phyloP scores from a whole-genome alignment of 768 basidiomycete genomes.

The Lactarius hatsudake region DNA sequence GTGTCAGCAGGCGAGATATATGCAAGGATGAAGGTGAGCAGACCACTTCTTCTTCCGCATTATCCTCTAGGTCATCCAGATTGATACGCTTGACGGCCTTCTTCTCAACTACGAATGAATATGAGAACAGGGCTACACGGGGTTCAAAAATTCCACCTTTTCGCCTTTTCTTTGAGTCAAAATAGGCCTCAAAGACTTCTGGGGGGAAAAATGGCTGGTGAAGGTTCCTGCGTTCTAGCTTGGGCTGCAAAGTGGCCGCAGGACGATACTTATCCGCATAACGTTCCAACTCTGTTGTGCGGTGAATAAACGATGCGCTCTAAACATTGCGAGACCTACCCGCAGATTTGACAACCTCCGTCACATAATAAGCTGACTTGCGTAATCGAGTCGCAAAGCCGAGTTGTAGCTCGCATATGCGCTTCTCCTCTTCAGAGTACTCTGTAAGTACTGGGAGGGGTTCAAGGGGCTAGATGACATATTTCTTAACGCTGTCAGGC shows the following conservation, averaged over 20 bases:
- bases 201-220: conserved; percentile 76
- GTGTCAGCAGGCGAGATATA: neutral
- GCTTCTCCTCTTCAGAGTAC: conserved; percentile 60
- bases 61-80: conserved; percentile 25
- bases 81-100: conserved; percentile 21
- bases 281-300: conserved; percentile 59
- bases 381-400: conserved; percentile 64
- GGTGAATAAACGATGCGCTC: neutral
- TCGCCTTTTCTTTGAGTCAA: conserved; percentile 68
- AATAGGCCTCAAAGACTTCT: conserved; percentile 74
- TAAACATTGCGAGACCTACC: conserved; percentile 36
- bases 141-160: conserved; percentile 39
- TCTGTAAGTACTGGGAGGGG: conserved; percentile 67
- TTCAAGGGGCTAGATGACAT: conserved; percentile 52
- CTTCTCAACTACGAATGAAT: conserved; percentile 15
- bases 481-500: conserved; percentile 12
- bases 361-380: conserved; percentile 71
- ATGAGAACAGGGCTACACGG: neutral
- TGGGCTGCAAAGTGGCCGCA: conserved; percentile 55
- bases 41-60: conserved; percentile 21
- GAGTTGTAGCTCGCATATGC: conserved; percentile 62
- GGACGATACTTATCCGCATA: conserved; percentile 85
- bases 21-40: neutral
- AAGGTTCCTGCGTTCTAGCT: conserved; percentile 66
- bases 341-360: conserved; percentile 64